A percentile compares a stretch with the other conserved stretches of the same genome.
These are phyloP conservation scores for Pueraria montana DNA, from an alignment of 306 rosid genomes.

Conservation along the genomic window DNA sequence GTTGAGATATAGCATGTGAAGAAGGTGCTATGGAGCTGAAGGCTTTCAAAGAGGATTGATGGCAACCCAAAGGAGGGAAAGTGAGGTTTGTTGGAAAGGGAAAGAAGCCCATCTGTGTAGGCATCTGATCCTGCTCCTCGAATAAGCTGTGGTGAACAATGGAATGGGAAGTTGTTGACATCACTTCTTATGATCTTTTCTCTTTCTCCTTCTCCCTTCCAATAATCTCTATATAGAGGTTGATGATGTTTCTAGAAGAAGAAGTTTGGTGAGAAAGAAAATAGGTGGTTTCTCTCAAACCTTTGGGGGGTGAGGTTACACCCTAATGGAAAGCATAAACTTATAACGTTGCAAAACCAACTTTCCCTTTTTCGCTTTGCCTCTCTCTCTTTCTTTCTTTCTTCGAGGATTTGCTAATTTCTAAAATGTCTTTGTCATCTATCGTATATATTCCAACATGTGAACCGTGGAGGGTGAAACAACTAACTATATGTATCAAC, in stretches of 20 bases:
- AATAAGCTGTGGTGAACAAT: conserved; percentile 64
- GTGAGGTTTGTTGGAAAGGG: conserved; percentile 67
- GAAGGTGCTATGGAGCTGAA: conserved; percentile 51
- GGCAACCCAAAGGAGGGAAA: conserved; percentile 65
- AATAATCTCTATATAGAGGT: conserved; percentile 1
- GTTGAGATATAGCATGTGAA: conserved; percentile 62
- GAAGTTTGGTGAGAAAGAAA: conserved; percentile 10
- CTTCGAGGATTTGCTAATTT: conserved; percentile 22
- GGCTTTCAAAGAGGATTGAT: conserved; percentile 64
- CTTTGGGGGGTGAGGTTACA: neutral
- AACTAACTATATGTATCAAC: neutral
- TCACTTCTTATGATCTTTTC: conserved; percentile 35
- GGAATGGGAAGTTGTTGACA: conserved; percentile 65
- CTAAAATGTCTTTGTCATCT: conserved; percentile 21
- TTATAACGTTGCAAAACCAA: conserved; percentile 37
- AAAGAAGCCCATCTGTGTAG: conserved; percentile 72
- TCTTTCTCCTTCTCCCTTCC: neutral
- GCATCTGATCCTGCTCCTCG: conserved; percentile 66
- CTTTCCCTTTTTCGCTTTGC: conserved; percentile 50
- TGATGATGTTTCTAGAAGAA: conserved; percentile 39
- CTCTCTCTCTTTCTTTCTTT: conserved; percentile 14
- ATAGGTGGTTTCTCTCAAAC: conserved; percentile 20
- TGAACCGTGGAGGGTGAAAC: conserved; percentile 3
- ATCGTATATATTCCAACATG: conserved; percentile 21
- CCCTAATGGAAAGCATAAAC: conserved; percentile 26